A percentile compares a stretch with the other conserved stretches of the same genome.
Evolutionary conservation across 768 basidiomycete genomes (phyloP).

Genomic region (Rhizopogon rudus): DNA sequence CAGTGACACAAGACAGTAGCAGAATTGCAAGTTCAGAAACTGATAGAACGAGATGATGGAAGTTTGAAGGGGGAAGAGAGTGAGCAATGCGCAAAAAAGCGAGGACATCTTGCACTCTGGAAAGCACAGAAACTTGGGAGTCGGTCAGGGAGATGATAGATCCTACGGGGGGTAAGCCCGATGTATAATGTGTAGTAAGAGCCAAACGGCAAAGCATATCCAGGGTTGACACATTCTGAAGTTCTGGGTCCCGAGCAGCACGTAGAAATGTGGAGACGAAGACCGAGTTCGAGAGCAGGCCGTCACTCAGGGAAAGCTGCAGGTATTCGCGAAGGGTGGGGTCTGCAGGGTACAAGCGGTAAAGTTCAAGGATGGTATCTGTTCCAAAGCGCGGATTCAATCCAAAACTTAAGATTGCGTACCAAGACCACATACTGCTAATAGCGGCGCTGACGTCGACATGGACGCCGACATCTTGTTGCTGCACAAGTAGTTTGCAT

Average conservation of each 20-base stretch:
- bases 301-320: constrained; percentile 49
- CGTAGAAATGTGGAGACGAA: constrained; percentile 66
- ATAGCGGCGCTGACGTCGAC: constrained; percentile 46
- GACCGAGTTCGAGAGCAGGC: constrained; percentile 49
- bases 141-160: constrained; percentile 51
- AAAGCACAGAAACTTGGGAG: constrained; percentile 43
- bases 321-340: constrained; percentile 64
- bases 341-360: constrained; percentile 66
- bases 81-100: constrained; percentile 54
- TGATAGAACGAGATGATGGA: constrained; percentile 53
- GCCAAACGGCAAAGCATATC: constrained; percentile 65
- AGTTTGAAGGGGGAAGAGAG: constrained; percentile 42
- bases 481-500: constrained; percentile 57
- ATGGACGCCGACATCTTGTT: constrained; percentile 29
- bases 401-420: neutral
- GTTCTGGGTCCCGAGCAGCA: constrained; percentile 57
- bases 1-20: constrained; percentile 54
- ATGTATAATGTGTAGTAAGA: constrained; percentile 58
- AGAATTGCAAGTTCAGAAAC: constrained; percentile 62
- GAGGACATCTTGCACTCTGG: constrained; percentile 56
- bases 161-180: constrained; percentile 46
- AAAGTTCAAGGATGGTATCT: constrained; percentile 71
- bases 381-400: constrained; percentile 1
- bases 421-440: constrained; percentile 41
- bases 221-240: constrained; percentile 62